Percentiles rank a stretch among this genome's conserved stretches.
Conservation (phyloP, 176 grass and related monocot genomes). For the Carex kokanica region DNA sequence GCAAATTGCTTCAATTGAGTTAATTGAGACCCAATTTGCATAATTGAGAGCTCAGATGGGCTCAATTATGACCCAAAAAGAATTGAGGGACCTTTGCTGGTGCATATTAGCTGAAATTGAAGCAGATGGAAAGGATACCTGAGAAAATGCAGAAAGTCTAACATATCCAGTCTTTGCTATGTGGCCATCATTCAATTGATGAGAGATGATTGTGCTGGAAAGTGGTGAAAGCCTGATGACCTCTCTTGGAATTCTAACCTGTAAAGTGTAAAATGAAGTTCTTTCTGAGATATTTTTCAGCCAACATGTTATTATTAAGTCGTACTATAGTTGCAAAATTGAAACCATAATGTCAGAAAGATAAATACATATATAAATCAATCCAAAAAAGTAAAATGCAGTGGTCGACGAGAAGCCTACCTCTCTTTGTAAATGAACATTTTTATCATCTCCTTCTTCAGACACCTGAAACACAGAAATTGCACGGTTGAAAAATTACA, state of each 20-base stretch:
- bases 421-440: conserved; percentile 40
- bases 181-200: conserved; percentile 58
- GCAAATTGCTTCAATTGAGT: not conserved
- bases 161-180: conserved; percentile 81
- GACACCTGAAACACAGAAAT: conserved; percentile 12
- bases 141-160: conserved; percentile 80
- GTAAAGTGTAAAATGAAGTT: conserved; percentile 4
- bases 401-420: conserved; percentile 16
- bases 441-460: not conserved
- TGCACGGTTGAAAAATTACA: not conserved
- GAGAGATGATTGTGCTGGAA: conserved; percentile 76
- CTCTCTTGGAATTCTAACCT: conserved; percentile 83
- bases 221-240: conserved; percentile 87
- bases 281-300: conserved; percentile 11
- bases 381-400: not conserved
- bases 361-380: not conserved
- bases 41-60: not conserved
- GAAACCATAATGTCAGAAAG: not conserved
- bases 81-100: not conserved
- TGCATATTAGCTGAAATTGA: not conserved
- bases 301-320: not conserved
- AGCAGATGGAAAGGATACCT: conserved; percentile 42
- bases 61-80: not conserved
- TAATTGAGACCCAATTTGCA: not conserved
- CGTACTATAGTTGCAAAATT: not conserved